phyloP scores from a whole-genome alignment of 768 basidiomycete species.

The Podaxis mareebaensis region DNA sequence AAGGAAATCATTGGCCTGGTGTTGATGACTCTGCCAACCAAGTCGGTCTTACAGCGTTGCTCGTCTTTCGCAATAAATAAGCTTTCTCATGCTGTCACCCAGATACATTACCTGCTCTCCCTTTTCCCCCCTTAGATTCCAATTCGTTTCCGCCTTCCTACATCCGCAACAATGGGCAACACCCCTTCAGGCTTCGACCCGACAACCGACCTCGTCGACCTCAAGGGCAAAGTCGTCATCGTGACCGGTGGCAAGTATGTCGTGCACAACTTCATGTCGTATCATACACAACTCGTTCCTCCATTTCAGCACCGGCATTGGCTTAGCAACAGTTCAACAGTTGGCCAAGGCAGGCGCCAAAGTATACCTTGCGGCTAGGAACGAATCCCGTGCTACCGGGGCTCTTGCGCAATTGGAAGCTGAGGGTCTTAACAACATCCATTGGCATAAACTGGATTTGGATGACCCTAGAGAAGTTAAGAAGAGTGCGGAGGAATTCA shows the following conservation, averaged over 20 bases:
- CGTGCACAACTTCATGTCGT: not conserved
- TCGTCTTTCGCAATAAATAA: too few species aligned
- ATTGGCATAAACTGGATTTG: slow-evolving; percentile 54
- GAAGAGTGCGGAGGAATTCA: slow-evolving; percentile 45
- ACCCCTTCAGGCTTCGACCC: slow-evolving; percentile 1
- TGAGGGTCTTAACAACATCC: slow-evolving; percentile 46
- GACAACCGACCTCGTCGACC: slow-evolving; percentile 2
- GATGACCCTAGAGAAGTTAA: slow-evolving; percentile 45
- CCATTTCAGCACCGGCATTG: slow-evolving; percentile 4
- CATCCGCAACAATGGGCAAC: not conserved
- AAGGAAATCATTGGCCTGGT: too few species aligned
- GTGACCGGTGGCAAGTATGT: slow-evolving; percentile 12
- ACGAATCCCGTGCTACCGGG: slow-evolving; percentile 42
- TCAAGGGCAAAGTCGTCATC: slow-evolving; percentile 14
- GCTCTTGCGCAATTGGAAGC: slow-evolving; percentile 38
- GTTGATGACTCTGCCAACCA: too few species aligned
- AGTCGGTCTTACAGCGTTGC: too few species aligned
- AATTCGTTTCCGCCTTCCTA: not conserved
- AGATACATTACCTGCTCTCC: too few species aligned
- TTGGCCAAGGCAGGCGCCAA: slow-evolving; percentile 14
- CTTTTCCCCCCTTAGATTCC: too few species aligned
- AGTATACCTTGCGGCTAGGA: slow-evolving; percentile 55
- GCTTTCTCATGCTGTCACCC: too few species aligned
- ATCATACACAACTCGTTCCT: not conserved
- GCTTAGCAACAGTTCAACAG: slow-evolving; percentile 1